Evolutionary conservation across 805 yeast species (phyloP).

Genomic region (Starmerella asiatica): DNA sequence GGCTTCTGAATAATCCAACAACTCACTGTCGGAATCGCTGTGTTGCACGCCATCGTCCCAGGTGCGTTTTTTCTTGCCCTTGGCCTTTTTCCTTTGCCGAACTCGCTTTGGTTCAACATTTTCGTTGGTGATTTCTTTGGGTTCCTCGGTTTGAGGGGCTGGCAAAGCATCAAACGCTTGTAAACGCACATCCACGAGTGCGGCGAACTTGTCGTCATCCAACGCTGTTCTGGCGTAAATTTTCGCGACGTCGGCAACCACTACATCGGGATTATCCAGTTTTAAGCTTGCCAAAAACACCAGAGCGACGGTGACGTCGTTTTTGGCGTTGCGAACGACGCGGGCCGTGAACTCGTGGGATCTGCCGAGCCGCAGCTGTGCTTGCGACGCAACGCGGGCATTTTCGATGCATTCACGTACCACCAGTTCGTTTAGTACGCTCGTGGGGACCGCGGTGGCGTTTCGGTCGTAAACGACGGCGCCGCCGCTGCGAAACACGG

Average conservation of each 20-base stretch:
- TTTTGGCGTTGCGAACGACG: conserved; percentile 32
- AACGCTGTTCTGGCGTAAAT: conserved; percentile 24
- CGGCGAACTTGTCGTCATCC: conserved; percentile 12
- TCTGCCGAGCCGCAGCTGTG: conserved; percentile 12
- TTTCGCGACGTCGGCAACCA: conserved; percentile 25
- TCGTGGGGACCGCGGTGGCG: conserved; percentile 26
- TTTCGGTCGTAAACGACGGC: conserved; percentile 38
- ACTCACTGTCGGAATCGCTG: conserved; percentile 28
- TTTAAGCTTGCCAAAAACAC: conserved; percentile 28
- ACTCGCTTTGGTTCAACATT: neutral
- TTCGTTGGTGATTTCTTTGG: neutral
- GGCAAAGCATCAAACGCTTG: conserved; percentile 9
- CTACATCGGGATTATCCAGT: conserved; percentile 25
- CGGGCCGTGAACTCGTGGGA: conserved; percentile 32
- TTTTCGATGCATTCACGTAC: conserved; percentile 34
- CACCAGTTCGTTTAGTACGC: conserved; percentile 37
- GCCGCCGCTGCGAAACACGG: conserved; percentile 41
- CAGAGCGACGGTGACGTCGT: conserved; percentile 32
- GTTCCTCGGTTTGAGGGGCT: neutral
- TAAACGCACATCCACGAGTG: conserved; percentile 26
- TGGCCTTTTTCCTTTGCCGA: neutral
- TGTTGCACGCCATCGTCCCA: conserved; percentile 47
- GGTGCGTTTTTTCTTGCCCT: conserved; percentile 34
- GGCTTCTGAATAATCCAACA: conserved; percentile 44
- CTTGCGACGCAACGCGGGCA: conserved; percentile 24